These are phyloP conservation scores for Trichosporon coremiiforme DNA, from an alignment of 1,284 basidiomycete species.

Conservation along the genomic window DNA sequence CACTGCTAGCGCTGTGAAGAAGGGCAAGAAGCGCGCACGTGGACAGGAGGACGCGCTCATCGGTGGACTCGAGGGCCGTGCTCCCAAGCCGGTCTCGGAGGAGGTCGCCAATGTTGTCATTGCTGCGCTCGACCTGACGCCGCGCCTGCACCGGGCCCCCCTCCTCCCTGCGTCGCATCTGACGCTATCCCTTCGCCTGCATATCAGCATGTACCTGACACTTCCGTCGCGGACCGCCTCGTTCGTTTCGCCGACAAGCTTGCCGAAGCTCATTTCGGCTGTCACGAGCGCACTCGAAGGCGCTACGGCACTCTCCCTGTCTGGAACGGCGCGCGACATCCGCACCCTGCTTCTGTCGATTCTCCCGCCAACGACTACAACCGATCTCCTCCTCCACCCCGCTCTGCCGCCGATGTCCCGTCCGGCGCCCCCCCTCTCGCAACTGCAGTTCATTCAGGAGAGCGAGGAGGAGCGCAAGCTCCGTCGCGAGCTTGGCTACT, in stretches of 20 bases:
- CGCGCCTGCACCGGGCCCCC: constrained; percentile 62
- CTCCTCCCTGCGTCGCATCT: constrained; percentile 73
- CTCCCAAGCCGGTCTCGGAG: constrained; percentile 60
- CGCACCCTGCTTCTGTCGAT: constrained; percentile 27
- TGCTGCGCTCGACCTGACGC: constrained; percentile 61
- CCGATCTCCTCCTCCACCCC: constrained; percentile 43
- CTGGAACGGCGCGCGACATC: constrained; percentile 28
- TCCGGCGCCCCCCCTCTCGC: constrained; percentile 40
- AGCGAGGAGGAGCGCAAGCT: constrained; percentile 45
- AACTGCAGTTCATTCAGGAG: constrained; percentile 48
- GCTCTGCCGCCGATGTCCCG: constrained; percentile 43
- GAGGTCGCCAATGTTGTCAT: constrained; percentile 64
- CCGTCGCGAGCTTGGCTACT: constrained; percentile 41
- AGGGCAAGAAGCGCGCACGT: constrained; percentile 72
- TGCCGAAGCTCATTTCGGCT: not conserved
- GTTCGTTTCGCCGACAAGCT: constrained; percentile 10
- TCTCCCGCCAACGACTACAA: constrained; percentile 21
- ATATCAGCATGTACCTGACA: constrained; percentile 51
- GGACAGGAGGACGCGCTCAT: constrained; percentile 78
- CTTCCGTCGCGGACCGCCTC: constrained; percentile 31
- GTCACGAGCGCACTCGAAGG: constrained; percentile 27
- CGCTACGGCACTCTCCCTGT: constrained; percentile 25
- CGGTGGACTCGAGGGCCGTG: constrained; percentile 59
- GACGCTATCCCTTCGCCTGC: constrained; percentile 55
- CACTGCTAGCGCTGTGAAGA: constrained; percentile 37